Evolutionary conservation across 352 stramenopile species (phyloP).

Genomic region (Bremia lactucae): DNA sequence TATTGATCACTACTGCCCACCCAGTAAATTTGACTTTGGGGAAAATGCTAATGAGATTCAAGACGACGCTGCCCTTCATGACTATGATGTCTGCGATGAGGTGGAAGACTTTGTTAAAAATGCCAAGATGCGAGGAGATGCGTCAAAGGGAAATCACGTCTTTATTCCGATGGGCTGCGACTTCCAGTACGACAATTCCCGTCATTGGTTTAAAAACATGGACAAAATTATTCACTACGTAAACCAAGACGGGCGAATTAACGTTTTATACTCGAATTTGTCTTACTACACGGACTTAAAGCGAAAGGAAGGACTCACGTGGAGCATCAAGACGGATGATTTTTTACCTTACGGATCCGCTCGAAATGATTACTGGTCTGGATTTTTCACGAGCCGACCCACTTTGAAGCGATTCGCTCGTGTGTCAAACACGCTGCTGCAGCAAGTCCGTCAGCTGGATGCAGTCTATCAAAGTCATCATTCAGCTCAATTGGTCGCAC

Average conservation of each 20-base stretch:
- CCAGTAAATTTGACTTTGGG: slow-evolving; percentile 63
- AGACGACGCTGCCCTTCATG: slow-evolving; percentile 73
- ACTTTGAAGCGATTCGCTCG: slow-evolving; percentile 89
- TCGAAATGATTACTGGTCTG: slow-evolving; percentile 90
- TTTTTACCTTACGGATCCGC: slow-evolving; percentile 95
- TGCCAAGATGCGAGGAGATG: slow-evolving; percentile 47
- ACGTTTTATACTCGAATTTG: slow-evolving; percentile 95
- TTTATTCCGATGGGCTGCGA: slow-evolving; percentile 91
- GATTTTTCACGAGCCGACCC: slow-evolving; percentile 93
- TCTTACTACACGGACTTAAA: slow-evolving; percentile 93
- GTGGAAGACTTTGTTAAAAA: slow-evolving; percentile 85
- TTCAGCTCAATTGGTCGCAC: slow-evolving; percentile 31
- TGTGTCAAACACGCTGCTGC: slow-evolving; percentile 80
- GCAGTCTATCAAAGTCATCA: slow-evolving; percentile 59
- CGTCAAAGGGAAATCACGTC: slow-evolving; percentile 73
- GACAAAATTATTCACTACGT: slow-evolving; percentile 95
- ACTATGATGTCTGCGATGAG: slow-evolving; percentile 81
- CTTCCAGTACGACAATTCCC: slow-evolving; percentile 89
- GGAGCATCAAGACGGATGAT: slow-evolving; percentile 89
- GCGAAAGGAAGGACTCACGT: slow-evolving; percentile 64
- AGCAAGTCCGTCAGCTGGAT: slow-evolving; percentile 88
- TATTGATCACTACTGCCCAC: slow-evolving; percentile 70
- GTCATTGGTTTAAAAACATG: slow-evolving; percentile 90
- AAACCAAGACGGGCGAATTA: slow-evolving; percentile 84
- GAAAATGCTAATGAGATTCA: slow-evolving; percentile 71